Evolutionary conservation across 2,329 filamentous ascomycete species (phyloP).

Genomic region (Verticillium tricorpus): DNA sequence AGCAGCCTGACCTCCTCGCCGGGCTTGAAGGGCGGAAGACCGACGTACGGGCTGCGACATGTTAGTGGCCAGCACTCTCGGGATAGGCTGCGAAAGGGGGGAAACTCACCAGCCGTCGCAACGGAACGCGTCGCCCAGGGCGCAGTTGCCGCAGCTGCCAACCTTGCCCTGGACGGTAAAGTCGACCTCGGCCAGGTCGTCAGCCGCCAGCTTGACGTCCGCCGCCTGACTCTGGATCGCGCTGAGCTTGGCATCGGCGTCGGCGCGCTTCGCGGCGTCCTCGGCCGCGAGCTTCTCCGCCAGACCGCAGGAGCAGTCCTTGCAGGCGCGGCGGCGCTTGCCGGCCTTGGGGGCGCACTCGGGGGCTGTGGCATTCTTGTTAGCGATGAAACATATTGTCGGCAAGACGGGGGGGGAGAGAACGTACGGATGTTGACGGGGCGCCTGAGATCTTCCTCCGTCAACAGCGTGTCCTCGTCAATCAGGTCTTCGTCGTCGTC

Average conservation of each 20-base stretch:
- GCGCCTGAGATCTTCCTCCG: slow-evolving; percentile 75
- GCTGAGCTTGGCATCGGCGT: slow-evolving; percentile 61
- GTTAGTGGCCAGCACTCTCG: neutral
- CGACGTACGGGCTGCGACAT: slow-evolving; percentile 76
- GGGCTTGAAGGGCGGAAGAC: slow-evolving; percentile 92
- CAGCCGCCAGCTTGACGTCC: slow-evolving; percentile 61
- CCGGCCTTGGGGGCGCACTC: slow-evolving; percentile 85
- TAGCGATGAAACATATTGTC: slow-evolving; percentile 7
- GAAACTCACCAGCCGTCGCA: neutral
- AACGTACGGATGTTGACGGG: slow-evolving; percentile 76
- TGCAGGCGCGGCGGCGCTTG: slow-evolving; percentile 63
- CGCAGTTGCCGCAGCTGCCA: slow-evolving; percentile 90
- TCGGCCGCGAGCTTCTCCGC: slow-evolving; percentile 58
- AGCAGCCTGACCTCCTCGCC: slow-evolving; percentile 88
- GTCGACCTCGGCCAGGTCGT: slow-evolving; percentile 86
- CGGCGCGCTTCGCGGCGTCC: slow-evolving; percentile 59
- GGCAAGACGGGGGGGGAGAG: neutral
- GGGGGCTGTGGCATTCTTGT: slow-evolving; percentile 48
- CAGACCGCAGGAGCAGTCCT: slow-evolving; percentile 95
- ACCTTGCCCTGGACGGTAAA: slow-evolving; percentile 98
- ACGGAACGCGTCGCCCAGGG: slow-evolving; percentile 71
- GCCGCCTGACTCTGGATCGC: slow-evolving; percentile 64
- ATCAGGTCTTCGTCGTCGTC: slow-evolving; percentile 78
- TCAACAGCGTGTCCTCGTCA: slow-evolving; percentile 83
- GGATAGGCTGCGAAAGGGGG: neutral